Base-by-base conservation (phyloP, 2,329 filamentous ascomycete species). In the Aspergillus costaricaensis region DNA sequence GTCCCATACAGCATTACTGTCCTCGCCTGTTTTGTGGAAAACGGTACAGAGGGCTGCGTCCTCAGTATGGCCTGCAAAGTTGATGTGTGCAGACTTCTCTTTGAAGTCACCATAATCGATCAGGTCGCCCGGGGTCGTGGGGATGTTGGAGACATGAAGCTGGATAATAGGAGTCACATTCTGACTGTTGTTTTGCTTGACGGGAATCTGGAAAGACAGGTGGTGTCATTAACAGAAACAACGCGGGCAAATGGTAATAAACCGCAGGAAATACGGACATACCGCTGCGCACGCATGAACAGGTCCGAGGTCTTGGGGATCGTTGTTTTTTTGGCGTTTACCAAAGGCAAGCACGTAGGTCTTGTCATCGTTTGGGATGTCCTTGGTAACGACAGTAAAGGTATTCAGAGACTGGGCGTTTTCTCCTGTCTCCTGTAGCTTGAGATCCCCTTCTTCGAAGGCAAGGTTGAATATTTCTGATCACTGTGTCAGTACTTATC, bases 391-490 rank as follows among this genome's bases (percentile, higher is more conserved):
- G 7, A 43, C 41, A 1, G 0, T 14, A 2, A 43, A 43, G 17
- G 41, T 21, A 12, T 9, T 19, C 6, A 0, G 17, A 10, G 9
- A 2, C 3, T 43, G 2, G 4, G 1, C 3, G 17, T 2, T 3
- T 12, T 3, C 5, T 14, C 17, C 17, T 2, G 9, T 14, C 0
- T 43, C 41, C 3, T 43, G 8, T 1, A 43, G 41, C 17, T 0
- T 2, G 0, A 5, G 1, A 43, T 0, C 17, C 0, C 15, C 17
- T 0, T 21, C 8, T 1, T 21, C 4, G 17, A 43, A 21, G 17
- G 4, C 12, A 14, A 43, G 17, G 3, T 43, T 3, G 41, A 43
- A 43, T 2, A 14, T 21, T 7, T 43, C 41, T 43, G 41, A 3
- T 1, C 4, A 12, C 6, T 4, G 2, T 5, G 41, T 43, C 12